These are phyloP conservation scores for Mallotus nudiflorus DNA, from an alignment of 345 rosid genomes.

Conservation along the genomic window DNA sequence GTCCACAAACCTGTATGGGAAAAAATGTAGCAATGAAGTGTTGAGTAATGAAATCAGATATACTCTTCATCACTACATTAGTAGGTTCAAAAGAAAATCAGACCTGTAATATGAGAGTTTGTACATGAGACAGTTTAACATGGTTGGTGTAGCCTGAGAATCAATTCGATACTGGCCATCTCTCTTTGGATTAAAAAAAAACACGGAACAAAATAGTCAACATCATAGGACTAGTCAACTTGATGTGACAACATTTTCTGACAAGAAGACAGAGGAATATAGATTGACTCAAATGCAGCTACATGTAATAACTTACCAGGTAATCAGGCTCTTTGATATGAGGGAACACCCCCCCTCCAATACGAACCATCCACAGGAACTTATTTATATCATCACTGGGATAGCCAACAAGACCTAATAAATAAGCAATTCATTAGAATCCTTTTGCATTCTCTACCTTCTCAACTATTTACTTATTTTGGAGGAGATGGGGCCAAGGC, in stretches of 20 bases:
- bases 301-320: conserved; percentile 47
- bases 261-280: conserved; percentile 7
- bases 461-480: no score
- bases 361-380: conserved; percentile 99
- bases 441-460: neutral
- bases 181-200: conserved; percentile 47
- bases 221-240: neutral
- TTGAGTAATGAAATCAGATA: neutral
- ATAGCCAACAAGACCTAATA: conserved; percentile 91
- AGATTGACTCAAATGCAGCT: neutral
- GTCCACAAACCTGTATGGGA: conserved; percentile 82
- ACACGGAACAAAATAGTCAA: conserved; percentile 5
- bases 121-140: conserved; percentile 96
- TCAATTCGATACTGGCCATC: conserved; percentile 97
- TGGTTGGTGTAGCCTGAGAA: conserved; percentile 90
- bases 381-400: conserved; percentile 98
- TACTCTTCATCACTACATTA: neutral
- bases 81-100: conserved; percentile 11
- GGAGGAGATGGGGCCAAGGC: neutral
- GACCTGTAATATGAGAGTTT: conserved; percentile 97
- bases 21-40: neutral
- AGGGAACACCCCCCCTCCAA: conserved; percentile 98
- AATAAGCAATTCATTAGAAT: conserved; percentile 35
- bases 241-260: neutral
- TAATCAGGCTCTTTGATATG: conserved; percentile 98